Base-by-base conservation (phyloP, 768 basidiomycete genomes). In the Chalciporus sphaerocephalus region DNA sequence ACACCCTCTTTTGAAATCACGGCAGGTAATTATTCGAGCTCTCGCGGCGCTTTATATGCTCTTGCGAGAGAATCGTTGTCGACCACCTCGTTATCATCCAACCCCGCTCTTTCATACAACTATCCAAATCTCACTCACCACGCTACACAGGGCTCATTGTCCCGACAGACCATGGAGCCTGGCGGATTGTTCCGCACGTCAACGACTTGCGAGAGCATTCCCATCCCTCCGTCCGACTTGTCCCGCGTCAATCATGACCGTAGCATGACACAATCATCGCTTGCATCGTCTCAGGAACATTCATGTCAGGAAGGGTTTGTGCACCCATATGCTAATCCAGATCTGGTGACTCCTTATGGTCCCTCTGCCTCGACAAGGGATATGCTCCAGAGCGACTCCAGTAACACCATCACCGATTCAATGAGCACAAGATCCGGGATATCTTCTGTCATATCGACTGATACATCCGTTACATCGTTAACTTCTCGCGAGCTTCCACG, bases 271-370 rank as follows among this genome's bases (percentile, higher is more conserved):
- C 46, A 58, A 25, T 61, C 55, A 9, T 55, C 52, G 36, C 46
- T 54, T 15, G 56, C 59, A 52, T 64, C 60, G 46, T 57, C 60
- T 33, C 69, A 68, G 48, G 73, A 73, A 51, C 69, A 60, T 30
- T 47, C 50, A 28, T 55, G 64, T 42, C 60, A 46, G 6, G 54
- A 60, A 16, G 65, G 68, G 15, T 73, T 69, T 45, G 57, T 75
- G 30, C 88, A 91, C 67, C 88, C 88, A 21, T 91, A 88, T 60
- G 88, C 88, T 42, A 88, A 90, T 55, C 87, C 87, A 7, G 83
- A 88, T 50, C 68, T 86, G 36, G 76, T 76, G 24, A 38, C 67
- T 28, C 62, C 68, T 39, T 60, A 71, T 44, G 54, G 69, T 36
- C 68, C 69, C 38, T 54, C 55, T 44, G 55, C 58, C 21, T 51